These are phyloP conservation scores for Colletotrichum magnum DNA, from an alignment of 2,329 filamentous ascomycete genomes.

Conservation along the genomic window DNA sequence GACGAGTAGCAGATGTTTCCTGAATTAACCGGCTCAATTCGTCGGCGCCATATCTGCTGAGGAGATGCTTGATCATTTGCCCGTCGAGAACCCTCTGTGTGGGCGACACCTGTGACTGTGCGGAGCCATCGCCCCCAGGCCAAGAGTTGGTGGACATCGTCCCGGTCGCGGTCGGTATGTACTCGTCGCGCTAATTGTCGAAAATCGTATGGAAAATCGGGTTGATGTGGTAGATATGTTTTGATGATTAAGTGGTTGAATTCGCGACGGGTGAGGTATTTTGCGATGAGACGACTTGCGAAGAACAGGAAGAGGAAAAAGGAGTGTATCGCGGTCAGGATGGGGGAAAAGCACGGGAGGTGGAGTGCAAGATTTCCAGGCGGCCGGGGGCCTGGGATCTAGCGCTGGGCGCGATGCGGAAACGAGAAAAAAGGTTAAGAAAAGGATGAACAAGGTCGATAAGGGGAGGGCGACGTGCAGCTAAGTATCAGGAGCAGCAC, in stretches of 20 bases:
- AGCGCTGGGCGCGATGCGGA: slow-evolving; percentile 35
- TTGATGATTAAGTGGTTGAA: neutral
- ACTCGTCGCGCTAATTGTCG: neutral
- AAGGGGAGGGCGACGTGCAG: slow-evolving; percentile 25
- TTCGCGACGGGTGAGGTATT: neutral
- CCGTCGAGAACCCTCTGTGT: slow-evolving; percentile 47
- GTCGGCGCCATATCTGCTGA: slow-evolving; percentile 51
- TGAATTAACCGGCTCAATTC: slow-evolving; percentile 51
- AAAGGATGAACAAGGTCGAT: slow-evolving; percentile 13
- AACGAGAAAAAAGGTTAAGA: slow-evolving; percentile 16
- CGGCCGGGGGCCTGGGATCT: slow-evolving; percentile 40
- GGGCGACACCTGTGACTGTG: slow-evolving; percentile 43
- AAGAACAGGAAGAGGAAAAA: slow-evolving; percentile 27
- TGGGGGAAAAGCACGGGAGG: slow-evolving; percentile 24
- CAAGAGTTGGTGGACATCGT: slow-evolving; percentile 47
- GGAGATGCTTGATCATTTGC: slow-evolving; percentile 53
- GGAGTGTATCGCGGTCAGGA: slow-evolving; percentile 36
- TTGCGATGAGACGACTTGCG: slow-evolving; percentile 23
- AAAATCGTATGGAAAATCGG: neutral
- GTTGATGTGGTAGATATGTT: neutral
- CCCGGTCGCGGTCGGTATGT: slow-evolving; percentile 18
- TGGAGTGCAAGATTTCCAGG: slow-evolving; percentile 34
- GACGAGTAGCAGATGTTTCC: slow-evolving; percentile 49
- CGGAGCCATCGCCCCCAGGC: slow-evolving; percentile 50
- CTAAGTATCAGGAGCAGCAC: slow-evolving; percentile 35